These are phyloP conservation scores for Tuber brumale DNA, from an alignment of 495 filamentous ascomycete genomes.

Conservation along the genomic window DNA sequence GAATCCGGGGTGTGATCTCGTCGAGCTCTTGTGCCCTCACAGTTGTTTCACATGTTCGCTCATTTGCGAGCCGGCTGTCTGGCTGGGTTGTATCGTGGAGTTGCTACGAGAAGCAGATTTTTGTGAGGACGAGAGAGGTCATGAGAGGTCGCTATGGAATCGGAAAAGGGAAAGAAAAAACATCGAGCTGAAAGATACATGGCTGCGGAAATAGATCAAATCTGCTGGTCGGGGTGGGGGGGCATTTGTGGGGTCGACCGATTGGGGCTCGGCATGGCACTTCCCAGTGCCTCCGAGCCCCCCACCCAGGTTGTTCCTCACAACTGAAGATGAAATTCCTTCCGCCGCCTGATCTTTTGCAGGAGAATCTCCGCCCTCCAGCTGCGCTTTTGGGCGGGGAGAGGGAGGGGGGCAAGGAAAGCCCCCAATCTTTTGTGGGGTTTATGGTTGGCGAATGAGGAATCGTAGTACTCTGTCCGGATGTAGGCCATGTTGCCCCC, in stretches of 20 bases:
- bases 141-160: background rate
- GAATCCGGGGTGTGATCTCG: background rate
- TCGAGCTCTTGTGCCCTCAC: background rate
- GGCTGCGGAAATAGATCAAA: background rate
- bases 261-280: background rate
- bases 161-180: background rate
- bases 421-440: background rate
- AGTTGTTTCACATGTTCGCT: background rate
- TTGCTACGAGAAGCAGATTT: background rate
- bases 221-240: background rate
- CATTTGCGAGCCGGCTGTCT: background rate
- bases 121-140: background rate
- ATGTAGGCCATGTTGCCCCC: too few species aligned
- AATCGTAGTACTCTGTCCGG: background rate
- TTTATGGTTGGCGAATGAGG: background rate
- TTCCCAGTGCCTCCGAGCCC: background rate
- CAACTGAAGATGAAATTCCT: background rate
- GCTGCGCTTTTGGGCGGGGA: background rate
- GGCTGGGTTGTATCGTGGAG: background rate
- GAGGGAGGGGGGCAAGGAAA: background rate
- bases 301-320: background rate
- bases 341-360: background rate
- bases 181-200: background rate
- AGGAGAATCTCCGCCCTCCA: background rate
- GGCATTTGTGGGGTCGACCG: background rate